phyloP scores from a whole-genome alignment of 2,329 filamentous ascomycete species.

The Cryphonectria nitschkei region DNA sequence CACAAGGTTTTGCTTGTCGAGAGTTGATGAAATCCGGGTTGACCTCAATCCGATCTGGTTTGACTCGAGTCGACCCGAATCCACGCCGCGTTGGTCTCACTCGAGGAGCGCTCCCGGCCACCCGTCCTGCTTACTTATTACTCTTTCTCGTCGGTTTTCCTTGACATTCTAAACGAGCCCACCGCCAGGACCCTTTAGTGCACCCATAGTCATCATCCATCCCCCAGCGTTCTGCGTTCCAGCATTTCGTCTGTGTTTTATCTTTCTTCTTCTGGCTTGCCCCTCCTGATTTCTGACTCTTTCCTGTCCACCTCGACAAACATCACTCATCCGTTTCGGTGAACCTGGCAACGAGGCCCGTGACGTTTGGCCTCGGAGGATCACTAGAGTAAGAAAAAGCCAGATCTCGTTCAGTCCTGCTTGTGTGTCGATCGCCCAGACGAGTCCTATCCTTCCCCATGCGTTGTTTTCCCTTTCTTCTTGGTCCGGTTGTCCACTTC shows the following conservation, averaged over 20 bases:
- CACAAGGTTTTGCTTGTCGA: neutral
- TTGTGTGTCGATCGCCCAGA: neutral
- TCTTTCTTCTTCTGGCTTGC: conserved; percentile 14
- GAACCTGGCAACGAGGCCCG: conserved; percentile 21
- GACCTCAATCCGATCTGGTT: neutral
- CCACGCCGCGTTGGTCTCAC: conserved; percentile 11
- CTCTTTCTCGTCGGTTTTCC: conserved; percentile 8
- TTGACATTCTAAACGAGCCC: conserved; percentile 11
- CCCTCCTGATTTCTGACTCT: conserved; percentile 1
- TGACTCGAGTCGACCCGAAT: conserved; percentile 14
- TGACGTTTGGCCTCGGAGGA: conserved; percentile 21
- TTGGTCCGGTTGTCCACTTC: conserved; percentile 8
- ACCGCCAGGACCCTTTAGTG: neutral
- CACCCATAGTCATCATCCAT: conserved; percentile 13
- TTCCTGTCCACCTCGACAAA: conserved; percentile 9
- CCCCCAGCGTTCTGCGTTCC: conserved; percentile 11
- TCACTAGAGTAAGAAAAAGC: conserved; percentile 21
- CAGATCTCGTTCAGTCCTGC: conserved; percentile 10
- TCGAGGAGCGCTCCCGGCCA: conserved; percentile 9
- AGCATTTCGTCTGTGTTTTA: conserved; percentile 16
- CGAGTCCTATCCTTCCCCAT: conserved; percentile 3
- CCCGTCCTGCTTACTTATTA: conserved; percentile 17
- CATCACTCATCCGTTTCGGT: conserved; percentile 13
- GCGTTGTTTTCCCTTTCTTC: conserved; percentile 14
- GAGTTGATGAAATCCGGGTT: neutral